A percentile compares a stretch with the other conserved stretches of the same genome.
Evolutionary conservation across 1,284 basidiomycete species (phyloP).

Genomic region (Ceratobasidium sp.): DNA sequence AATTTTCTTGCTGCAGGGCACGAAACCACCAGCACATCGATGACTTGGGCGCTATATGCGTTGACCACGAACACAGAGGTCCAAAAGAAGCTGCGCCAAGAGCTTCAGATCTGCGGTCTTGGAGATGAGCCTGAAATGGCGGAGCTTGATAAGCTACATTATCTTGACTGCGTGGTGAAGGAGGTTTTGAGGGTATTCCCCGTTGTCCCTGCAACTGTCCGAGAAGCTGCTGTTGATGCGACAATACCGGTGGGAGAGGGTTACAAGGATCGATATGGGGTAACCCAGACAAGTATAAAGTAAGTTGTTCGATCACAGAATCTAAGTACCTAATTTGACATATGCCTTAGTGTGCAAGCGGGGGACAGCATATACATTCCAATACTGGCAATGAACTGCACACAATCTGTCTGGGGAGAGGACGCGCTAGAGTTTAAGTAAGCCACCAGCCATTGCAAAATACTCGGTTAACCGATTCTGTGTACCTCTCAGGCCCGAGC

Average conservation of each 20-base stretch:
- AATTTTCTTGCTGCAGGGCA: constrained; percentile 54
- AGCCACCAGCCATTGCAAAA: neutral
- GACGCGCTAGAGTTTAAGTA: constrained; percentile 47
- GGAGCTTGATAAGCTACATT: constrained; percentile 46
- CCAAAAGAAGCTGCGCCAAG: constrained; percentile 61
- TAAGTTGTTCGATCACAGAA: neutral
- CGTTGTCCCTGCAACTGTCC: constrained; percentile 8
- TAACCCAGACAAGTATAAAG: constrained; percentile 32
- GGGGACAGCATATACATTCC: constrained; percentile 42
- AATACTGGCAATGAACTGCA: constrained; percentile 36
- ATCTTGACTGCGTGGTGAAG: constrained; percentile 46
- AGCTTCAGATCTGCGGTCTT: constrained; percentile 54
- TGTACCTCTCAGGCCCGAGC: constrained; percentile 42
- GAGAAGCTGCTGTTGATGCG: constrained; percentile 41
- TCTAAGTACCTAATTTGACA: neutral
- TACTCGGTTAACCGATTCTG: neutral
- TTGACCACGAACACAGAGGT: constrained; percentile 58
- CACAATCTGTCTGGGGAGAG: constrained; percentile 46
- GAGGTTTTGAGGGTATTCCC: constrained; percentile 43
- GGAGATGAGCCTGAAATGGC: constrained; percentile 47
- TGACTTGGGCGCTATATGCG: constrained; percentile 64
- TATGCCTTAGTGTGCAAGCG: constrained; percentile 54
- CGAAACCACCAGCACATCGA: constrained; percentile 57
- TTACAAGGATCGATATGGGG: constrained; percentile 45
- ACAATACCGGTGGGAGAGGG: constrained; percentile 43